A percentile compares a stretch with the other conserved stretches of the same genome.
phyloP scores from a whole-genome alignment of 768 basidiomycete genomes.

The Panaeolus cyanescens region DNA sequence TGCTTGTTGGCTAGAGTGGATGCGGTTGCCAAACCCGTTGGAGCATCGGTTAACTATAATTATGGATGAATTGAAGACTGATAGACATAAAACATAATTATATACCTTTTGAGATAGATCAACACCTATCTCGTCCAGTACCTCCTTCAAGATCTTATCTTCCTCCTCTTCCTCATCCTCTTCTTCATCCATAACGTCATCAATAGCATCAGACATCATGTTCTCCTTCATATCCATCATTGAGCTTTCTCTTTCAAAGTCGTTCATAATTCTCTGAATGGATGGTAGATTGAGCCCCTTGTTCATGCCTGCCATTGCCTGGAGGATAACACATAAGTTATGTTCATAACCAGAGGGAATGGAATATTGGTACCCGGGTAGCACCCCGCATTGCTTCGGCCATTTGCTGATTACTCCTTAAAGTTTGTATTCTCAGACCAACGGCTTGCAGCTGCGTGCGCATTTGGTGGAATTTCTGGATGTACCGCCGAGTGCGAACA shows the following conservation, averaged over 20 bases:
- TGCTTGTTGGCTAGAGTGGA: slow-evolving; percentile 65
- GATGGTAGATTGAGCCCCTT: slow-evolving; percentile 91
- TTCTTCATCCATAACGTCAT: slow-evolving; percentile 96
- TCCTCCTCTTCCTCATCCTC: slow-evolving; percentile 97
- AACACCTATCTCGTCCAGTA: slow-evolving; percentile 97
- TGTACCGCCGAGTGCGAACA: slow-evolving; percentile 91
- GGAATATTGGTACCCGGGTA: slow-evolving; percentile 71
- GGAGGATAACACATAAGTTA: slow-evolving; percentile 9
- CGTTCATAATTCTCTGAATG: slow-evolving; percentile 96
- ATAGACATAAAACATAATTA: slow-evolving; percentile 3
- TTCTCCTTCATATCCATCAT: slow-evolving; percentile 99
- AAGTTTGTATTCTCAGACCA: slow-evolving; percentile 90
- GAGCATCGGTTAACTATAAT: slow-evolving; percentile 78
- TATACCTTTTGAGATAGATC: slow-evolving; percentile 81
- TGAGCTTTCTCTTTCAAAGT: slow-evolving; percentile 96
- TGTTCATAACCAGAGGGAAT: neutral
- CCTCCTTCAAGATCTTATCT: slow-evolving; percentile 93
- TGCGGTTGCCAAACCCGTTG: slow-evolving; percentile 68
- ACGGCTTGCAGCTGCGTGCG: slow-evolving; percentile 97
- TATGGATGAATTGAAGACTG: slow-evolving; percentile 11
- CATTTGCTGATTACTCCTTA: slow-evolving; percentile 98
- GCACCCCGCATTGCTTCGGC: slow-evolving; percentile 99
- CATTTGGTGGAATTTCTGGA: slow-evolving; percentile 99
- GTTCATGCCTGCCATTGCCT: slow-evolving; percentile 99
- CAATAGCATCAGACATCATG: slow-evolving; percentile 99